Percentiles rank a stretch among this genome's conserved stretches.
Conservation (phyloP, 2,329 filamentous ascomycete genomes). For the Cercospora sp. region DNA sequence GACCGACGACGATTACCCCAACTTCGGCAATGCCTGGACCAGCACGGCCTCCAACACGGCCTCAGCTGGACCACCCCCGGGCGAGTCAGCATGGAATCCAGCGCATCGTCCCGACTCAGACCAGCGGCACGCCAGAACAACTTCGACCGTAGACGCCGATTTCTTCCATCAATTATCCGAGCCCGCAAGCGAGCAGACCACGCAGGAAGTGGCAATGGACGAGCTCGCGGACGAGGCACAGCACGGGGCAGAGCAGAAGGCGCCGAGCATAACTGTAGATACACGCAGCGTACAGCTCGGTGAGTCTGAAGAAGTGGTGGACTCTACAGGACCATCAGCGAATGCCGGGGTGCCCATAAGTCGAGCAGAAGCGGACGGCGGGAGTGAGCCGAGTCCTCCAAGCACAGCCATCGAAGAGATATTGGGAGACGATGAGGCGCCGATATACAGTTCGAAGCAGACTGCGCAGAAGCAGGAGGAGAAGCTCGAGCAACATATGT, state of each 20-base stretch:
- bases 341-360: constrained; percentile 20
- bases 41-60: constrained; percentile 7
- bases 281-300: constrained; percentile 10
- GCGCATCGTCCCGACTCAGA: constrained; percentile 46
- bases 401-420: constrained; percentile 14
- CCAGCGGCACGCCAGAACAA: constrained; percentile 25
- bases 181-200: constrained; percentile 29
- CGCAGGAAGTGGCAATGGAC: constrained; percentile 7
- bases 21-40: constrained; percentile 44
- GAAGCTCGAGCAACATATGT: constrained; percentile 28
- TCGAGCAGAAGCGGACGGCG: constrained; percentile 23
- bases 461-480: constrained; percentile 28
- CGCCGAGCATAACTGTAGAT: constrained; percentile 23
- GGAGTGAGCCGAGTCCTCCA: constrained; percentile 3
- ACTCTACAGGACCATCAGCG: constrained; percentile 16
- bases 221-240: constrained; percentile 5
- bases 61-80: constrained; percentile 9
- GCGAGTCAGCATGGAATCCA: constrained; percentile 53
- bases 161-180: constrained; percentile 41
- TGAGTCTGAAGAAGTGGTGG: constrained; percentile 17
- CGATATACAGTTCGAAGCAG: constrained; percentile 30
- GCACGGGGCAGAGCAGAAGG: constrained; percentile 11
- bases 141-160: constrained; percentile 32
- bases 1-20: constrained; percentile 40
- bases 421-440: constrained; percentile 28